These are phyloP conservation scores for Penicillium subrubescens DNA, from an alignment of 495 filamentous ascomycete genomes.

Conservation along the genomic window DNA sequence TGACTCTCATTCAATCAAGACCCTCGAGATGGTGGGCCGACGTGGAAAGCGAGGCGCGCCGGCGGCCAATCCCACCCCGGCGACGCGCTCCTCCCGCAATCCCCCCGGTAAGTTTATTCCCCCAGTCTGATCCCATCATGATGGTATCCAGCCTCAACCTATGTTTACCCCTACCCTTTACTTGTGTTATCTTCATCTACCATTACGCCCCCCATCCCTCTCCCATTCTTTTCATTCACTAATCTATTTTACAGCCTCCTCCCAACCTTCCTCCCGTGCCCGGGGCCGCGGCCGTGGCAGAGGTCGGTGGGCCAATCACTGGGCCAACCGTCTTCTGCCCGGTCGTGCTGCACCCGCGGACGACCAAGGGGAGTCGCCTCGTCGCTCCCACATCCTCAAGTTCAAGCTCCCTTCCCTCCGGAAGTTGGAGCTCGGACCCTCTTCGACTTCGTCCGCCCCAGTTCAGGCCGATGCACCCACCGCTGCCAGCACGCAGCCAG, in stretches of 20 bases:
- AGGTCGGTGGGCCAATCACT: conserved; percentile 26
- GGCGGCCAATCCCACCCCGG: conserved; percentile 18
- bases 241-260: conserved; percentile 4
- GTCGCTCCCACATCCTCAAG: conserved; percentile 25
- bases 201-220: no score
- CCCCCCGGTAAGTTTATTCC: conserved; percentile 17
- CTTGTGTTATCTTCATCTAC: neutral
- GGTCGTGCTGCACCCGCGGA: neutral
- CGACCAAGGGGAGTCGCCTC: conserved; percentile 3
- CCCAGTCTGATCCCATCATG: neutral
- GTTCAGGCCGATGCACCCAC: neutral
- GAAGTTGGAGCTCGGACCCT: neutral
- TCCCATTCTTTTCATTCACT: conserved; percentile 5
- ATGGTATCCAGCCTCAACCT: neutral
- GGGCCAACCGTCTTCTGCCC: conserved; percentile 14
- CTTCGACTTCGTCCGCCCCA: neutral
- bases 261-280: neutral
- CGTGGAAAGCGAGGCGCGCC: conserved; percentile 24
- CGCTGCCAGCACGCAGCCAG: conserved; percentile 23
- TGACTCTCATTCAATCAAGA: conserved; percentile 20
- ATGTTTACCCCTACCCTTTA: neutral
- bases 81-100: conserved; percentile 29
- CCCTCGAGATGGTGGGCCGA: conserved; percentile 37
- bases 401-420: conserved; percentile 20
- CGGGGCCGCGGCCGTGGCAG: conserved; percentile 21